A percentile compares a stretch with the other conserved stretches of the same genome.
Conservation (phyloP, 768 basidiomycete genomes). For the Hygrophorus pudorinus region DNA sequence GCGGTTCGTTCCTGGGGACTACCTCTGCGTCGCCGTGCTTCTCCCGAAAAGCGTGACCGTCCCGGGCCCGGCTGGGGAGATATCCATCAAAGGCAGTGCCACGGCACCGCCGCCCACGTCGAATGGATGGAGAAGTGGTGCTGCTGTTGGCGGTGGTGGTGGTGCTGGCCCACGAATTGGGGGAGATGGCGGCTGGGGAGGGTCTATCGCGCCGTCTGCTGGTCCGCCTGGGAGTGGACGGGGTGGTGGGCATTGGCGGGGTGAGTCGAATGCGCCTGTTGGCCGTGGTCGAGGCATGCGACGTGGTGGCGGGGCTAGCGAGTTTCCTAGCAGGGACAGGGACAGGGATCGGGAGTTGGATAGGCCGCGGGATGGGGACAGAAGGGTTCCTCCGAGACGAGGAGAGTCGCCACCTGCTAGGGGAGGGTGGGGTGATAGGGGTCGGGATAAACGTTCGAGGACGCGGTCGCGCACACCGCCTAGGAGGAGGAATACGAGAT, state of each 20-base stretch:
- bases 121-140: constrained; percentile 24
- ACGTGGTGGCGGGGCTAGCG: constrained; percentile 23
- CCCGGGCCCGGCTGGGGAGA: constrained; percentile 29
- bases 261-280: constrained; percentile 46
- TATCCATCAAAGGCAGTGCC: constrained; percentile 40
- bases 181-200: constrained; percentile 42
- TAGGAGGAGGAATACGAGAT: constrained; percentile 25
- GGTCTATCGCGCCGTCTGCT: constrained; percentile 23
- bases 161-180: constrained; percentile 17
- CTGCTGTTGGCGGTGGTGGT: constrained; percentile 22
- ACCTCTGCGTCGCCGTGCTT: constrained; percentile 61
- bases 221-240: no score
- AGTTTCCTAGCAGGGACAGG: constrained; percentile 22
- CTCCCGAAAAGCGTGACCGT: constrained; percentile 57
- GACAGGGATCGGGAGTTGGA: no score
- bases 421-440: constrained; percentile 27
- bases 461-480: constrained; percentile 30
- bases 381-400: constrained; percentile 40
- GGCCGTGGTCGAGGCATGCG: constrained; percentile 36
- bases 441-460: constrained; percentile 26
- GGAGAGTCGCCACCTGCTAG: constrained; percentile 40
- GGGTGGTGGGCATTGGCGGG: constrained; percentile 69
- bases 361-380: constrained; percentile 27
- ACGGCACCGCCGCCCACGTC: constrained; percentile 15
- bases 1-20: constrained; percentile 74